Evolutionary conservation across 1,139 yeast species (phyloP).

Genomic region (Taiozyma onychis): DNA sequence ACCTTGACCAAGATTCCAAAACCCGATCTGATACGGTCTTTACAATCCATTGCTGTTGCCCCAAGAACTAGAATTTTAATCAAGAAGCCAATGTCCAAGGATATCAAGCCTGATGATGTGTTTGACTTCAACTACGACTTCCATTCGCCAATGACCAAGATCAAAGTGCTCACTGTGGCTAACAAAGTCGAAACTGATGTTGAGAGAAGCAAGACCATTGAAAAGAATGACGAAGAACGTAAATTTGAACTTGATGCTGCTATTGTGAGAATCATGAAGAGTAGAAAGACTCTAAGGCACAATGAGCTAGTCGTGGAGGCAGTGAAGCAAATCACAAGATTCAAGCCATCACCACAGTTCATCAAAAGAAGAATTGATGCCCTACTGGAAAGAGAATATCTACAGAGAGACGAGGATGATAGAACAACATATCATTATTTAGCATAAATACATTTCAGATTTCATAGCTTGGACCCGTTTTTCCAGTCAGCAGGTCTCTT

Average conservation of each 20-base stretch:
- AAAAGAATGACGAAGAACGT: constrained; percentile 38
- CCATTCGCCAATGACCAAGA: constrained; percentile 62
- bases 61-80: constrained; percentile 69
- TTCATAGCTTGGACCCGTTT: constrained; percentile 21
- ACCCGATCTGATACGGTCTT: constrained; percentile 64
- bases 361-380: constrained; percentile 80
- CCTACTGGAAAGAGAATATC: constrained; percentile 76
- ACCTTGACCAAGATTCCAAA: constrained; percentile 70
- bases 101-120: constrained; percentile 55
- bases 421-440: constrained; percentile 64
- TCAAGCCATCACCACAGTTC: constrained; percentile 60
- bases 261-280: constrained; percentile 81
- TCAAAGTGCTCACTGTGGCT: constrained; percentile 74
- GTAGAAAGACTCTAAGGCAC: constrained; percentile 56
- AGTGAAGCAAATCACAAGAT: constrained; percentile 58
- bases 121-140: constrained; percentile 70
- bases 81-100: constrained; percentile 73
- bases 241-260: constrained; percentile 78
- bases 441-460: constrained; percentile 33
- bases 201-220: constrained; percentile 33
- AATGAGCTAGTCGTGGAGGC: constrained; percentile 64
- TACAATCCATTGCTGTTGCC: constrained; percentile 82
- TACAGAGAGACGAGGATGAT: constrained; percentile 65
- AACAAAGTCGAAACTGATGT: constrained; percentile 29
- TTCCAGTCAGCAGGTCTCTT: constrained; percentile 38